These are phyloP conservation scores for Agaricus blazei DNA, from an alignment of 768 basidiomycete genomes.

Conservation along the genomic window DNA sequence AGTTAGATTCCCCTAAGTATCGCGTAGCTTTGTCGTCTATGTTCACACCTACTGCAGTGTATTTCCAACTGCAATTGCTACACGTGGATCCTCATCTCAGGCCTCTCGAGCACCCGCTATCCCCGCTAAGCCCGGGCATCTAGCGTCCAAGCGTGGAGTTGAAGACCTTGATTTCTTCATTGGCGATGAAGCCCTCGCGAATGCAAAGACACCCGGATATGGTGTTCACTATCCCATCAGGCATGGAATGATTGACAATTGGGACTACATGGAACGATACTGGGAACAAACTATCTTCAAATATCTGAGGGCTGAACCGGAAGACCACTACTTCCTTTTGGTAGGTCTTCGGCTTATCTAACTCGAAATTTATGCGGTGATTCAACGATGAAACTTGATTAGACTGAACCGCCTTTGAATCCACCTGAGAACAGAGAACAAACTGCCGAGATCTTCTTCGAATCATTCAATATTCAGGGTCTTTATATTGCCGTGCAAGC, in stretches of 20 bases:
- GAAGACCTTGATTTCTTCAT: slow-evolving; percentile 99
- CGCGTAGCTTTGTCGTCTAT: slow-evolving; percentile 7
- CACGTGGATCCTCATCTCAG: slow-evolving; percentile 66
- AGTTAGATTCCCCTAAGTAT: slow-evolving; percentile 24
- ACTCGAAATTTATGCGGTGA: neutral
- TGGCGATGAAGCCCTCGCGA: slow-evolving; percentile 95
- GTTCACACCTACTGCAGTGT: slow-evolving; percentile 45
- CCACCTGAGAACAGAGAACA: slow-evolving; percentile 98
- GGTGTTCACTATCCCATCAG: slow-evolving; percentile 94
- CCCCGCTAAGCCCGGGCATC: slow-evolving; percentile 82
- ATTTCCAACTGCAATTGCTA: slow-evolving; percentile 97
- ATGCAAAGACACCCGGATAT: slow-evolving; percentile 92
- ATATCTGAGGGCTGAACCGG: slow-evolving; percentile 95
- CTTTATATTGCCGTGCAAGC: slow-evolving; percentile 99
- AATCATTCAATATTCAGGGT: slow-evolving; percentile 98
- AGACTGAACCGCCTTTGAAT: slow-evolving; percentile 99
- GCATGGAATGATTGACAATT: slow-evolving; percentile 97
- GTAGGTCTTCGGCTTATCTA: slow-evolving; percentile 43
- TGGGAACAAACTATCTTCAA: slow-evolving; percentile 99
- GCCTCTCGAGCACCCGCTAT: slow-evolving; percentile 69
- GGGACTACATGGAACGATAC: slow-evolving; percentile 98
- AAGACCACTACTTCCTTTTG: slow-evolving; percentile 97
- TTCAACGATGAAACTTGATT: neutral
- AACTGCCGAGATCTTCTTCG: slow-evolving; percentile 99
- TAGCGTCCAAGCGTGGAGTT: slow-evolving; percentile 94